phyloP scores from a whole-genome alignment of 139 green algal genomes.

The Chlamydomonas urium region DNA sequence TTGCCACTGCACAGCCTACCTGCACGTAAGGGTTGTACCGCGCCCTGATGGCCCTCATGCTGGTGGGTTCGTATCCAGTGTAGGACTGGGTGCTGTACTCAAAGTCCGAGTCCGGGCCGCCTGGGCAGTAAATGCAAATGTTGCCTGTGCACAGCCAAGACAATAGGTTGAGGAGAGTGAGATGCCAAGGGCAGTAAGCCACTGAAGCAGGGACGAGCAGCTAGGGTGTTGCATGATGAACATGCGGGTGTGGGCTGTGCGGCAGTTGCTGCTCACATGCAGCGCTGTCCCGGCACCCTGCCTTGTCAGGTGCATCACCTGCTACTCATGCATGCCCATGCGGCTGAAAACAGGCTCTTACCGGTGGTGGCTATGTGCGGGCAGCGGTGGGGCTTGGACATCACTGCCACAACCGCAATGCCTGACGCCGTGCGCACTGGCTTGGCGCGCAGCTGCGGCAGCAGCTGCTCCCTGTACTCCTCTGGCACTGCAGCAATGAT shows the following conservation, averaged over 20 bases:
- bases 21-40: conserved; percentile 93
- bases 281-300: too few species aligned
- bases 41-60: conserved; percentile 94
- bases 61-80: conserved; percentile 94
- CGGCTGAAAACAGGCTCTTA: neutral
- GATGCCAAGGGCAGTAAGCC: too few species aligned
- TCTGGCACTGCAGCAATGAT: conserved; percentile 96
- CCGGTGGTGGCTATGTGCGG: conserved; percentile 97
- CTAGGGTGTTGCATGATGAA: too few species aligned
- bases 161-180: too few species aligned
- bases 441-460: conserved; percentile 81
- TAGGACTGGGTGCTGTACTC: conserved; percentile 92
- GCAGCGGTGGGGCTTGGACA: conserved; percentile 98
- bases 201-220: too few species aligned
- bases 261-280: too few species aligned
- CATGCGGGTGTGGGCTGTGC: too few species aligned
- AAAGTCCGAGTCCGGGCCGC: conserved; percentile 96
- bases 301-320: too few species aligned
- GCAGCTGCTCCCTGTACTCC: conserved; percentile 73
- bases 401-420: conserved; percentile 97
- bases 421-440: conserved; percentile 90
- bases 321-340: too few species aligned
- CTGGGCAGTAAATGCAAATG: conserved; percentile 98
- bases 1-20: too few species aligned
- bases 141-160: too few species aligned